Conservation (phyloP, 192 early-diverging fungal genomes). For the Chytriomyces sp. region DNA sequence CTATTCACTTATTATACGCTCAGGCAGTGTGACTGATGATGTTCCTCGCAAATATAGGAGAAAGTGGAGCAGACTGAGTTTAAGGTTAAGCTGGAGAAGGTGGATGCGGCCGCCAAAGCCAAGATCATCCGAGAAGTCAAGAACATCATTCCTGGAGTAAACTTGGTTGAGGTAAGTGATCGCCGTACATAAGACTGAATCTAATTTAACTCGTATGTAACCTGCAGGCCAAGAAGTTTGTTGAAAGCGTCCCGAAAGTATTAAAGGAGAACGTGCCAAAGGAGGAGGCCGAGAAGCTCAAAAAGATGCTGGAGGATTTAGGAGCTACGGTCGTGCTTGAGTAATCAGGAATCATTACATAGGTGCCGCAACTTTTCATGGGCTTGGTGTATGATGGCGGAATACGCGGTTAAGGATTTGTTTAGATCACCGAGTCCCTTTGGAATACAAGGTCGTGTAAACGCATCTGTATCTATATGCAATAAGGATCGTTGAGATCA, state of each 20-base stretch:
- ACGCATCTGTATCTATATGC: too few relatives aligned
- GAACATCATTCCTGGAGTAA: slow-evolving; percentile 87
- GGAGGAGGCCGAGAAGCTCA: slow-evolving; percentile 97
- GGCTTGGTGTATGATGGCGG: too few relatives aligned
- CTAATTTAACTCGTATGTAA: background rate
- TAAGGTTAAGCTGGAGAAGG: slow-evolving; percentile 94
- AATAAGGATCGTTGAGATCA: too few relatives aligned
- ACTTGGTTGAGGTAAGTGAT: slow-evolving; percentile 83
- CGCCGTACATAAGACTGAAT: too few relatives aligned
- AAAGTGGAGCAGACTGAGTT: slow-evolving; percentile 95
- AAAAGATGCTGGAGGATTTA: slow-evolving; percentile 88
- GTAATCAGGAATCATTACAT: too few relatives aligned
- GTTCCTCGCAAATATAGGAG: slow-evolving; percentile 57
- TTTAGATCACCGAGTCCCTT: too few relatives aligned
- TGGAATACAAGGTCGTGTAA: too few relatives aligned
- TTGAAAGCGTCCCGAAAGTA: slow-evolving; percentile 95
- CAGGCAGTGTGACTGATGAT: background rate
- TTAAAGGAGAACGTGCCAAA: slow-evolving; percentile 86
- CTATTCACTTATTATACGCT: too few relatives aligned
- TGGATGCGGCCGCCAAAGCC: slow-evolving; percentile 91
- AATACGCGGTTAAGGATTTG: too few relatives aligned
- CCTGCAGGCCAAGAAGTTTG: slow-evolving; percentile 95
- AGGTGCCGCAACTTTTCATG: too few relatives aligned
- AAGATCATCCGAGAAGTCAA: slow-evolving; percentile 99
- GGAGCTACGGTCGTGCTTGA: slow-evolving; percentile 93